Evolutionary conservation across 805 yeast genomes (phyloP).

Genomic region (Cyberlindnera maclurae): DNA sequence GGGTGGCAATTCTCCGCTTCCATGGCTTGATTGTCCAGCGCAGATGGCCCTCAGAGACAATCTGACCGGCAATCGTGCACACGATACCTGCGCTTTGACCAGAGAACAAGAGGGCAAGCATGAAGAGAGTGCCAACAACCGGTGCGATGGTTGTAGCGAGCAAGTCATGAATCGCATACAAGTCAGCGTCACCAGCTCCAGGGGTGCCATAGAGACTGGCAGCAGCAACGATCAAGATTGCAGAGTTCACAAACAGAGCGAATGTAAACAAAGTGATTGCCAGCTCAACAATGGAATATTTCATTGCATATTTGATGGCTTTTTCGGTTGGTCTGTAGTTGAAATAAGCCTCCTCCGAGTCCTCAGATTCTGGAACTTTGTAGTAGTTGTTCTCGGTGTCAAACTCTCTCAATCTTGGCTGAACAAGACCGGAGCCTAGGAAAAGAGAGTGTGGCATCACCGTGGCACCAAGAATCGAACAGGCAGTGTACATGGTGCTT

Average conservation of each 20-base stretch:
- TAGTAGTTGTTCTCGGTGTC: conserved; percentile 54
- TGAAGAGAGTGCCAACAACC: conserved; percentile 77
- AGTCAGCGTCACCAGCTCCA: conserved; percentile 72
- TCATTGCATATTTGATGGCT: conserved; percentile 70
- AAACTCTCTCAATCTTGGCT: conserved; percentile 71
- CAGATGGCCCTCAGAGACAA: conserved; percentile 86
- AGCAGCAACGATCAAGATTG: conserved; percentile 79
- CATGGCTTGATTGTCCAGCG: conserved; percentile 79
- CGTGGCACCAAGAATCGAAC: conserved; percentile 87
- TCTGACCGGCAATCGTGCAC: conserved; percentile 90
- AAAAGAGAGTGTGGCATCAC: conserved; percentile 91
- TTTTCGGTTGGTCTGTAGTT: conserved; percentile 59
- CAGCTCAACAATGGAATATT: conserved; percentile 67
- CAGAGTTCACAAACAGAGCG: conserved; percentile 81
- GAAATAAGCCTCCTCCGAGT: conserved; percentile 31
- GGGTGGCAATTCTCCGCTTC: conserved; percentile 69
- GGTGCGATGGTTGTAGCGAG: conserved; percentile 56
- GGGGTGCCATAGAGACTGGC: conserved; percentile 64
- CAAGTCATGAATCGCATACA: conserved; percentile 67
- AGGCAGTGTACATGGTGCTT: conserved; percentile 63
- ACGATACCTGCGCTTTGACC: conserved; percentile 92
- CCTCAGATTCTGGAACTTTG: conserved; percentile 22
- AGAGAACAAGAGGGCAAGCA: conserved; percentile 74
- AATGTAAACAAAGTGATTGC: conserved; percentile 64
- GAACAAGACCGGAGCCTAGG: conserved; percentile 81